phyloP scores from a whole-genome alignment of 495 filamentous ascomycete genomes.

The Cetradonia linearis region DNA sequence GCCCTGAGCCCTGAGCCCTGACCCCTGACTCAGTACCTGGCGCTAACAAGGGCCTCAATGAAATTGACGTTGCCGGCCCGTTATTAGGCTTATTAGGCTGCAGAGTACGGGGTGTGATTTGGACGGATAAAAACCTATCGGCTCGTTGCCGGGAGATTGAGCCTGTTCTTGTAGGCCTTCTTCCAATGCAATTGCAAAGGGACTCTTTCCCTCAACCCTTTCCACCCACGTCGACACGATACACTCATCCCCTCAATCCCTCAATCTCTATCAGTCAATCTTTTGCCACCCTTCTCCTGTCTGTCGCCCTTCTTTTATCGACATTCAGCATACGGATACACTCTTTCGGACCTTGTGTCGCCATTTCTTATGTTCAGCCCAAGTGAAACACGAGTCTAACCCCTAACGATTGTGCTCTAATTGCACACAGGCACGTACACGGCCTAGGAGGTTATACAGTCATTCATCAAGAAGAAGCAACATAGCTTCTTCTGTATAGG shows the following conservation, averaged over 20 bases:
- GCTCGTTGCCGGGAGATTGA: too few relatives aligned
- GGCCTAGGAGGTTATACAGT: slow-evolving; percentile 1
- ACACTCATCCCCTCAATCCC: neutral
- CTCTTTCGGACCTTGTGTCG: slow-evolving; percentile 11
- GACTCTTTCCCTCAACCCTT: neutral
- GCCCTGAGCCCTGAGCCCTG: too few relatives aligned
- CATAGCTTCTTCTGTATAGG: slow-evolving; percentile 3
- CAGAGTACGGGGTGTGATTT: neutral
- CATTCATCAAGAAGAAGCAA: slow-evolving; percentile 1
- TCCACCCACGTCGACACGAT: slow-evolving; percentile 6
- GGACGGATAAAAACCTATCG: too few relatives aligned
- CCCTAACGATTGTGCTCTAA: slow-evolving; percentile 10
- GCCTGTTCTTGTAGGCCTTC: neutral
- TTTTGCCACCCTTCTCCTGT: slow-evolving; percentile 21
- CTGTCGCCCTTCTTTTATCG: slow-evolving; percentile 37
- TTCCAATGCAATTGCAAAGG: neutral
- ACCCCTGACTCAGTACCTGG: slow-evolving; percentile 2
- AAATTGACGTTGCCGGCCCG: neutral
- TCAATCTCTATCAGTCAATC: neutral
- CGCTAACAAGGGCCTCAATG: neutral
- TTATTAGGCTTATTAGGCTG: slow-evolving; percentile 3
- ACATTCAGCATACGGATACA: slow-evolving; percentile 23
- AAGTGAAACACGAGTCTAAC: slow-evolving; percentile 15
- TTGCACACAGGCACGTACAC: neutral
- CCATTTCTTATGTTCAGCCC: slow-evolving; percentile 18